A percentile compares a stretch with the other conserved stretches of the same genome.
Evolutionary conservation across 2,329 filamentous ascomycete species (phyloP).

Genomic region (Claviceps sp.): DNA sequence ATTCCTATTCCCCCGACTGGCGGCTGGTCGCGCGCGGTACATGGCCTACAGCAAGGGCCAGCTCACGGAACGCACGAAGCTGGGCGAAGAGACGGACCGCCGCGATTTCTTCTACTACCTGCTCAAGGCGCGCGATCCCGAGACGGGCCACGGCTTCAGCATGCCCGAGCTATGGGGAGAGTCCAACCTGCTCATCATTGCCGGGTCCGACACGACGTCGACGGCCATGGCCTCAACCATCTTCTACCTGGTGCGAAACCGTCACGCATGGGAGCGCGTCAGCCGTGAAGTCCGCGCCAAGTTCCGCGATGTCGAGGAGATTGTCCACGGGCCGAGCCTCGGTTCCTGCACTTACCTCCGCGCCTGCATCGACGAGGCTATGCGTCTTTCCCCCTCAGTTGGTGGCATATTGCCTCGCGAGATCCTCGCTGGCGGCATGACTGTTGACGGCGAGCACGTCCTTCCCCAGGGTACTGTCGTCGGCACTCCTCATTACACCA

Average conservation of each 20-base stretch:
- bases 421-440: constrained; percentile 40
- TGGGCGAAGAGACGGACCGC: constrained; percentile 52
- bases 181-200: constrained; percentile 58
- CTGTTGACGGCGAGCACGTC: constrained; percentile 33
- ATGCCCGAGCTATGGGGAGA: constrained; percentile 57
- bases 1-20: constrained; percentile 53
- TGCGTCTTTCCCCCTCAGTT: constrained; percentile 49
- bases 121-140: constrained; percentile 56
- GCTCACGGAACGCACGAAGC: constrained; percentile 50
- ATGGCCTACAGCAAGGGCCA: constrained; percentile 58
- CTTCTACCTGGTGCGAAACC: constrained; percentile 47
- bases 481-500: constrained; percentile 52
- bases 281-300: constrained; percentile 36
- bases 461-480: constrained; percentile 49
- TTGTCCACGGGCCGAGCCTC: constrained; percentile 36
- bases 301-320: constrained; percentile 40
- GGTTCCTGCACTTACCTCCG: constrained; percentile 43
- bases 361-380: constrained; percentile 51
- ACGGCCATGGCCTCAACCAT: constrained; percentile 51
- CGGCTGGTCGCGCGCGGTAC: constrained; percentile 52
- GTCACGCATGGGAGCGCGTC: constrained; percentile 30
- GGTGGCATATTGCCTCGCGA: constrained; percentile 47
- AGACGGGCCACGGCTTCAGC: constrained; percentile 53
- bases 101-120: constrained; percentile 68
- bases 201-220: constrained; percentile 58